These are phyloP conservation scores for Aspergillus versicolor DNA, from an alignment of 2,329 filamentous ascomycete species.

Conservation along the genomic window DNA sequence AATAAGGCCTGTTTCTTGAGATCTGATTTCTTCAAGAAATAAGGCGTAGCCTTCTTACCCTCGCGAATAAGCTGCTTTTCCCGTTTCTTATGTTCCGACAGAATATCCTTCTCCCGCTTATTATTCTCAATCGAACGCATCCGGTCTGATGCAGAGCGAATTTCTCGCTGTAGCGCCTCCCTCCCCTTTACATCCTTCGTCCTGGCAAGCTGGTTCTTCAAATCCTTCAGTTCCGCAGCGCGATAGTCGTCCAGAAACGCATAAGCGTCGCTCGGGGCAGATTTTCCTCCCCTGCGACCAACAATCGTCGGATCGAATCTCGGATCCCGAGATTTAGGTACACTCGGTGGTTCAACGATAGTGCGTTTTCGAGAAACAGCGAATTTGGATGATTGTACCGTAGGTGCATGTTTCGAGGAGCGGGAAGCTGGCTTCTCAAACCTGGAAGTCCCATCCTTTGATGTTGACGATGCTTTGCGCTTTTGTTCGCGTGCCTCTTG, in stretches of 20 bases:
- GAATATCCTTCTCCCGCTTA: conserved; percentile 67
- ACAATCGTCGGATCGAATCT: conserved; percentile 72
- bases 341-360: conserved; percentile 58
- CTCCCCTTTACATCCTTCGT: conserved; percentile 65
- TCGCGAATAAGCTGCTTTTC: conserved; percentile 83
- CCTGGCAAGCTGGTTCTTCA: conserved; percentile 67
- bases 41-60: conserved; percentile 77
- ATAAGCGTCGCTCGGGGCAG: conserved; percentile 70
- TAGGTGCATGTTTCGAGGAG: conserved; percentile 84
- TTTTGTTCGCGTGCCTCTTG: conserved; percentile 46
- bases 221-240: conserved; percentile 73
- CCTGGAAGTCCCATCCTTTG: conserved; percentile 22
- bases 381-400: conserved; percentile 76
- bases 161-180: conserved; percentile 68
- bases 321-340: conserved; percentile 73
- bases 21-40: conserved; percentile 89
- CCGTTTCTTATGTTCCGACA: conserved; percentile 72
- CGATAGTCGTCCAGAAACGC: conserved; percentile 85
- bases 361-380: conserved; percentile 79
- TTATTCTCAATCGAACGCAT: conserved; percentile 69
- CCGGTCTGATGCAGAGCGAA: conserved; percentile 76
- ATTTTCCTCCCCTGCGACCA: conserved; percentile 26
- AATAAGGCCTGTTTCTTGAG: conserved; percentile 82
- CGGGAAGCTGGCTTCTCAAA: conserved; percentile 37
- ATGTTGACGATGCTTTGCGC: conserved; percentile 29